phyloP scores from a whole-genome alignment of 179 eudicot genomes.

The Nepenthes alata region DNA sequence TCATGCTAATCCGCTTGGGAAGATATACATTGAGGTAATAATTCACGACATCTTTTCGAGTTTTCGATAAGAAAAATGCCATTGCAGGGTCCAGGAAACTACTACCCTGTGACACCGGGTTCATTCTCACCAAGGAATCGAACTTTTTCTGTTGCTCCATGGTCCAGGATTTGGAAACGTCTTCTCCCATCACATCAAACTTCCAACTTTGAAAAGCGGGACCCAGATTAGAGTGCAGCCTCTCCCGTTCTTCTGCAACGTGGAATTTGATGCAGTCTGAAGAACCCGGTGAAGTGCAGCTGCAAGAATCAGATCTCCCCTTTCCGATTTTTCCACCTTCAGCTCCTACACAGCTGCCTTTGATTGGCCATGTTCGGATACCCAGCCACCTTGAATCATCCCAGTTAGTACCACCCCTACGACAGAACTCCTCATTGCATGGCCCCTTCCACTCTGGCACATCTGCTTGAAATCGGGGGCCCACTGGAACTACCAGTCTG shows the following conservation, averaged over 20 bases:
- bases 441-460: slow-evolving; percentile 37
- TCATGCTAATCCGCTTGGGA: slow-evolving; percentile 41
- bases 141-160: slow-evolving; percentile 35
- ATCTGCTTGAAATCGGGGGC: slow-evolving; percentile 50
- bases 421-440: slow-evolving; percentile 4
- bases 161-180: slow-evolving; percentile 40
- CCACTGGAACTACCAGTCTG: slow-evolving; percentile 42
- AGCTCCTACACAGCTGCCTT: slow-evolving; percentile 3
- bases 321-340: slow-evolving; percentile 28
- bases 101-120: slow-evolving; percentile 34
- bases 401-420: slow-evolving; percentile 1
- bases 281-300: slow-evolving; percentile 41
- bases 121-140: slow-evolving; percentile 27
- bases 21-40: slow-evolving; percentile 58
- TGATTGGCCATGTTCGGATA: slow-evolving; percentile 37
- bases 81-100: slow-evolving; percentile 44
- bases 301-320: slow-evolving; percentile 47
- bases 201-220: slow-evolving; percentile 45
- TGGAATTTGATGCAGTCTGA: slow-evolving; percentile 39
- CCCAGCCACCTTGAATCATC: slow-evolving; percentile 48
- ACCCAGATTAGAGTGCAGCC: slow-evolving; percentile 41
- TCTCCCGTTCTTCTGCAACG: slow-evolving; percentile 28
- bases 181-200: slow-evolving; percentile 62
- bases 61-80: slow-evolving; percentile 23
- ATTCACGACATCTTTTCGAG: slow-evolving; percentile 28